Percentiles rank a stretch among this genome's conserved stretches.
phyloP scores from a whole-genome alignment of 768 basidiomycete species.

The Pleurotus tuoliensis region DNA sequence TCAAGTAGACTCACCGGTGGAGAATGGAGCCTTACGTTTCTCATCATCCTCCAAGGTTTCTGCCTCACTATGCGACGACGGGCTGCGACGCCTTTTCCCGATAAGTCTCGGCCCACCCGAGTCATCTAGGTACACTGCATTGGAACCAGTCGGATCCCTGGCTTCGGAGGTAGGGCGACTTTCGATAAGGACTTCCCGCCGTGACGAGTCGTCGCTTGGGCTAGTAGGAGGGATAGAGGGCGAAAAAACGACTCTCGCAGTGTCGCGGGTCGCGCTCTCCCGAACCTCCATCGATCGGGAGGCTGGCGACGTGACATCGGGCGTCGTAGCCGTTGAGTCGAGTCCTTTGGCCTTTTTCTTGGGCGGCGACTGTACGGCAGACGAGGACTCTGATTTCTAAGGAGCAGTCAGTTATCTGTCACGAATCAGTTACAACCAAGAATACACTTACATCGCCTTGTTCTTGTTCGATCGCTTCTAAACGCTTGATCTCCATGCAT shows the following conservation, averaged over 20 bases:
- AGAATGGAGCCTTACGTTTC: not conserved
- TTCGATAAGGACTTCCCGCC: not conserved
- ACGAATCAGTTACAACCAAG: not conserved
- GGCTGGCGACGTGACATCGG: not conserved
- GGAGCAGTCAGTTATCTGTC: not conserved
- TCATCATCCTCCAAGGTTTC: not conserved
- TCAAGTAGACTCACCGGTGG: not conserved
- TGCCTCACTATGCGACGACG: not conserved
- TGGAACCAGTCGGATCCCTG: not conserved
- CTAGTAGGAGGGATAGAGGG: not conserved
- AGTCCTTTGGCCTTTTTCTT: constrained; percentile 2
- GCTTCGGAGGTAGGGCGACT: not conserved
- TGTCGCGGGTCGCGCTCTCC: not conserved
- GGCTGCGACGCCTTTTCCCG: not conserved
- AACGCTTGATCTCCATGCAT: constrained; percentile 14
- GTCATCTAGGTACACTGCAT: not conserved
- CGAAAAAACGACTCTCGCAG: not conserved
- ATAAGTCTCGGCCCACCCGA: not conserved
- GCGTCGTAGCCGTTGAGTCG: not conserved
- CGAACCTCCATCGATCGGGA: not conserved
- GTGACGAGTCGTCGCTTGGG: not conserved
- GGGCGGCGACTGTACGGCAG: not conserved
- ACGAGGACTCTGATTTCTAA: not conserved
- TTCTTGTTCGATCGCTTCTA: constrained; percentile 5
- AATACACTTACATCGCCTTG: constrained; percentile 1